phyloP scores from a whole-genome alignment of 306 rosid genomes.

The Medicago lupulina region DNA sequence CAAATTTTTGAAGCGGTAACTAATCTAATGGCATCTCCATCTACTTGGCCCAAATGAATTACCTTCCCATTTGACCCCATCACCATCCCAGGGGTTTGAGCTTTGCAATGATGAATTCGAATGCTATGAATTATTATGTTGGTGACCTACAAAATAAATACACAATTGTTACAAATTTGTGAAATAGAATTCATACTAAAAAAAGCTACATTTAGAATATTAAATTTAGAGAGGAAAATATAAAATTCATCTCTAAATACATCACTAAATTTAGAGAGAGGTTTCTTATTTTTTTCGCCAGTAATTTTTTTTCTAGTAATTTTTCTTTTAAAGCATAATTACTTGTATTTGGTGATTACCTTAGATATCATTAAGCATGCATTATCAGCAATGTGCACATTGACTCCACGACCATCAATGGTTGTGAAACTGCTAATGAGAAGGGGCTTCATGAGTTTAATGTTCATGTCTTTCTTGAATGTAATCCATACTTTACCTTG shows the following conservation, averaged over 20 bases:
- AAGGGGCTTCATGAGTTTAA: conserved; percentile 36
- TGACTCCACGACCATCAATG: conserved; percentile 48
- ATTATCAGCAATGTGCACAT: conserved; percentile 32
- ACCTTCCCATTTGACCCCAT: conserved; percentile 49
- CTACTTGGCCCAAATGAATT: conserved; percentile 42
- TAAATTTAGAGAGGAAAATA: neutral
- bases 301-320: no score
- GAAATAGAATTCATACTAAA: neutral
- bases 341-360: neutral
- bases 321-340: no score
- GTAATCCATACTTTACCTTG: conserved; percentile 50
- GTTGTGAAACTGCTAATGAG: conserved; percentile 54
- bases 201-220: no score
- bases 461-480: conserved; percentile 44
- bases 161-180: no score
- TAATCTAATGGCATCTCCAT: conserved; percentile 48
- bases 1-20: conserved; percentile 45
- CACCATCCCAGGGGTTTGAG: conserved; percentile 42
- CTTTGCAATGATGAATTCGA: conserved; percentile 43
- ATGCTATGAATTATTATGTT: conserved; percentile 45
- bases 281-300: no score
- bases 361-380: conserved; percentile 49
- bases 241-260: neutral
- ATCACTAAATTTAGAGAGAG: no score
- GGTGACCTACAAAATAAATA: conserved; percentile 16